Evolutionary conservation across 306 rosid species (phyloP).

Genomic region (Leucaena leucocephala): DNA sequence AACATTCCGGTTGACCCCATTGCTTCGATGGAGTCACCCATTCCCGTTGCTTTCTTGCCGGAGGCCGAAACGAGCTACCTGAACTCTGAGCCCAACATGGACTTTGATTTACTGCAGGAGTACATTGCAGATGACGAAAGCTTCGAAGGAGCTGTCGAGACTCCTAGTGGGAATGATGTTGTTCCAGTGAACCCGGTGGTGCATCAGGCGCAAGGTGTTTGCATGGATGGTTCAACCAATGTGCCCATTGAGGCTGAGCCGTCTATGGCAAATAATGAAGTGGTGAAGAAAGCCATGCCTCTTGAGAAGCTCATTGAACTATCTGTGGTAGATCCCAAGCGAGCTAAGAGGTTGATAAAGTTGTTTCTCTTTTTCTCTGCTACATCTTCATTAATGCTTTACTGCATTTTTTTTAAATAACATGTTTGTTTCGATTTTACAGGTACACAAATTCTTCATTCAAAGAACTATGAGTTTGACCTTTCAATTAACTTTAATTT

Average conservation of each 20-base stretch:
- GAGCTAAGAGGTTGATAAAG: slow-evolving; percentile 56
- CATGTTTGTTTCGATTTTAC: no score
- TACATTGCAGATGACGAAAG: slow-evolving; percentile 30
- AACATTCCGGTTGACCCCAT: not conserved
- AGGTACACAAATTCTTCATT: not conserved
- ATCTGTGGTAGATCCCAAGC: slow-evolving; percentile 60
- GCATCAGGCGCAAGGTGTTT: slow-evolving; percentile 44
- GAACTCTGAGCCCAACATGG: slow-evolving; percentile 3
- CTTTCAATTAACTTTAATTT: not conserved
- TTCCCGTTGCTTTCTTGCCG: not conserved
- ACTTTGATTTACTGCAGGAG: slow-evolving; percentile 54
- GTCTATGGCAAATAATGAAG: slow-evolving; percentile 28
- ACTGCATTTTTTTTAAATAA: not conserved
- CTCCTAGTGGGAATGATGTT: not conserved
- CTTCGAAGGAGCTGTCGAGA: slow-evolving; percentile 21
- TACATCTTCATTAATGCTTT: not conserved
- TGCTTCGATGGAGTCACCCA: no score
- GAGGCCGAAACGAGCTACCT: slow-evolving; percentile 26
- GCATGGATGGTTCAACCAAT: slow-evolving; percentile 40
- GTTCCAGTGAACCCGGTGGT: slow-evolving; percentile 6
- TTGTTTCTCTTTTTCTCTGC: not conserved
- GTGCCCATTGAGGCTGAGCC: slow-evolving; percentile 40
- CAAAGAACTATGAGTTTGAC: not conserved
- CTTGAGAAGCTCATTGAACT: slow-evolving; percentile 71
- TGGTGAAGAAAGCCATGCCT: slow-evolving; percentile 48